Percentiles rank a stretch among this genome's conserved stretches.
Evolutionary conservation across 1,284 basidiomycete species (phyloP).

Genomic region (Fomitiporia mediterranea): DNA sequence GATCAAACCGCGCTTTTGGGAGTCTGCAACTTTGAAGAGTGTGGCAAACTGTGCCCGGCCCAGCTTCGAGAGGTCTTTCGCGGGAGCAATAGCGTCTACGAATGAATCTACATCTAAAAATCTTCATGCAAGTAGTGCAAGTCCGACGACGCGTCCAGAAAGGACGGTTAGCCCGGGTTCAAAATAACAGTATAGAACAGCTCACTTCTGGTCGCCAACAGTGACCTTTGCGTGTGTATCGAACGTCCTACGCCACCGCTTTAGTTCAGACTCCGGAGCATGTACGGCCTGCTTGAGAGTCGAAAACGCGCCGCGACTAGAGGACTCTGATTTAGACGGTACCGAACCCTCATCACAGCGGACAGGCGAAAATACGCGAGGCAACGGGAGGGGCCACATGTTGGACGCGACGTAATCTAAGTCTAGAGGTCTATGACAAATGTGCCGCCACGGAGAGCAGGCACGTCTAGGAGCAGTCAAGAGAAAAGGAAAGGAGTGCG

Average conservation of each 20-base stretch:
- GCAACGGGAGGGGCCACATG: slow-evolving; percentile 30
- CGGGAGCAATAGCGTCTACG: slow-evolving; percentile 88
- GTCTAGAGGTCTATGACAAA: slow-evolving; percentile 8
- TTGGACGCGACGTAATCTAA: slow-evolving; percentile 5
- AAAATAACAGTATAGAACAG: slow-evolving; percentile 20
- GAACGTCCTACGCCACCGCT: slow-evolving; percentile 83
- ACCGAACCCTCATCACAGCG: slow-evolving; percentile 42
- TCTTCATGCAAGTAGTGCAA: slow-evolving; percentile 34
- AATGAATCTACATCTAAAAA: slow-evolving; percentile 82
- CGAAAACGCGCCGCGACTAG: slow-evolving; percentile 52
- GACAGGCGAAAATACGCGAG: slow-evolving; percentile 42
- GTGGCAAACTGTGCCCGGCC: slow-evolving; percentile 81
- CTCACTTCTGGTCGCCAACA: slow-evolving; percentile 77
- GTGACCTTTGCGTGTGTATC: slow-evolving; percentile 73
- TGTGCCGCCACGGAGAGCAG: slow-evolving; percentile 1
- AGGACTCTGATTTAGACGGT: slow-evolving; percentile 26
- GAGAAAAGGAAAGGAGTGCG: background rate
- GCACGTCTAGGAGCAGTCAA: slow-evolving; percentile 9
- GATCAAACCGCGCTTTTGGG: slow-evolving; percentile 69
- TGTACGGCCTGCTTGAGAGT: slow-evolving; percentile 64
- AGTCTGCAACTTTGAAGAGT: slow-evolving; percentile 88
- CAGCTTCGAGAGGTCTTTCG: slow-evolving; percentile 79
- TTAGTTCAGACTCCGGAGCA: slow-evolving; percentile 77
- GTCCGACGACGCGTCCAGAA: slow-evolving; percentile 8
- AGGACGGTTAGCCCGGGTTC: slow-evolving; percentile 26